Base-by-base conservation (phyloP, 495 filamentous ascomycete species). In the Rusavskia elegans region DNA sequence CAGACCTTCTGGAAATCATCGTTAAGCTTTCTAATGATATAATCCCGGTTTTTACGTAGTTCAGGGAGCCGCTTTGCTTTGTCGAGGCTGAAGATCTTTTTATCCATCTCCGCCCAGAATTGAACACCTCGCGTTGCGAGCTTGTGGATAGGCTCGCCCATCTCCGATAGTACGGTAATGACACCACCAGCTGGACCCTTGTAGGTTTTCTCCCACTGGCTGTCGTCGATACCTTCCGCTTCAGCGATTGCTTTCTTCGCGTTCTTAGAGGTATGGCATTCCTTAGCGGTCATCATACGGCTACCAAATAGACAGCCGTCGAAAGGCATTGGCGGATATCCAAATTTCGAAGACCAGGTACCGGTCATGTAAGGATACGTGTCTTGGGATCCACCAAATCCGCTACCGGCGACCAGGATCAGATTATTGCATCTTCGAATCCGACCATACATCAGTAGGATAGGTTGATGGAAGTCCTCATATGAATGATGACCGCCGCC, bases 131-230 rank as follows among this genome's bases (percentile, higher is more conserved):
- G 79, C 23, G 92, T 98, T 21, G 92, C 92, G 53, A 98, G 75
- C 69, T 97, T 97, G 73, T 98, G 92, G 55, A 98, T 98, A 10
- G 92, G 92, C 71, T 98, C 92, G 37, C 92, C 92, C 92, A 98
- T 98, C 65, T 98, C 92, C 5, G 92, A 98, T 51, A 86, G 74
- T 39, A 98, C 90, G n/a, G 92, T 96, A 59, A 98, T 87, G 29
- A 98, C 83, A 61, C 92, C 92, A 61, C 92, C 92, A 42, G 88
- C 84, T 38, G 87, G 70, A 4, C 86, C 83, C 66, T 92, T 90
- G 74, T 96, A 97, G 14, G 90, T 96, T 72, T 93, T 85, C 71
- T 96, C 92, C 92, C 92, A 98, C 52, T 94, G 78, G 55, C 68
- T 67, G 61, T 98, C 89, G 46, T 89, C 85, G 17, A 95, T 73